These are phyloP conservation scores for Colletotrichum sp. DNA, from an alignment of 2,329 filamentous ascomycete species.

Conservation along the genomic window DNA sequence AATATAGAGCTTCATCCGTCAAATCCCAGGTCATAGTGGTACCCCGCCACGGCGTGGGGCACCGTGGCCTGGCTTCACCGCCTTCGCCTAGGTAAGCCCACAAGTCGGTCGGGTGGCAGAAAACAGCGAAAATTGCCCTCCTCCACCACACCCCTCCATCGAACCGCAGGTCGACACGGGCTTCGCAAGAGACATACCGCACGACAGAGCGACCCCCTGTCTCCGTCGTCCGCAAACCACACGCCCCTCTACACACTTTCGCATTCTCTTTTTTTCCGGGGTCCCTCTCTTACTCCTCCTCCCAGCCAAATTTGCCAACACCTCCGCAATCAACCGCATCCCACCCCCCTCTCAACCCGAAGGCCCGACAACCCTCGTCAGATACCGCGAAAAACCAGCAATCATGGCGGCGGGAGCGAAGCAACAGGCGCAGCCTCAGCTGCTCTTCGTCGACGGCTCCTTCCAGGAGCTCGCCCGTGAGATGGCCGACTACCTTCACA, in stretches of 20 bases:
- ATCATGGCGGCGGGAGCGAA: slow-evolving; percentile 38
- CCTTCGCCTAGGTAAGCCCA: neutral
- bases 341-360: neutral
- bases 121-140: slow-evolving; percentile 21
- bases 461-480: slow-evolving; percentile 94
- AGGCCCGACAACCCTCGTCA: neutral
- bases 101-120: slow-evolving; percentile 12
- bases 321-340: slow-evolving; percentile 10
- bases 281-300: slow-evolving; percentile 20
- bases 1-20: neutral
- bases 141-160: slow-evolving; percentile 17
- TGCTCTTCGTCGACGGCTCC: slow-evolving; percentile 84
- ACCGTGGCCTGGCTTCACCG: neutral
- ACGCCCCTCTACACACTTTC: slow-evolving; percentile 18
- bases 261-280: slow-evolving; percentile 18
- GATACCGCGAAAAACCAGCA: slow-evolving; percentile 3
- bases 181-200: slow-evolving; percentile 19
- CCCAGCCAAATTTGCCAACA: slow-evolving; percentile 21
- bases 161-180: slow-evolving; percentile 2
- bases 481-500: slow-evolving; percentile 92
- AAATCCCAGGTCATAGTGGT: neutral
- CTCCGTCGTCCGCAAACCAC: slow-evolving; percentile 16
- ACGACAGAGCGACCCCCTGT: slow-evolving; percentile 22
- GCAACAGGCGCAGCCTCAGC: slow-evolving; percentile 58
- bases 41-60: neutral